These are phyloP conservation scores for Podospora tetraspora DNA, from an alignment of 495 filamentous ascomycete species.

Conservation along the genomic window DNA sequence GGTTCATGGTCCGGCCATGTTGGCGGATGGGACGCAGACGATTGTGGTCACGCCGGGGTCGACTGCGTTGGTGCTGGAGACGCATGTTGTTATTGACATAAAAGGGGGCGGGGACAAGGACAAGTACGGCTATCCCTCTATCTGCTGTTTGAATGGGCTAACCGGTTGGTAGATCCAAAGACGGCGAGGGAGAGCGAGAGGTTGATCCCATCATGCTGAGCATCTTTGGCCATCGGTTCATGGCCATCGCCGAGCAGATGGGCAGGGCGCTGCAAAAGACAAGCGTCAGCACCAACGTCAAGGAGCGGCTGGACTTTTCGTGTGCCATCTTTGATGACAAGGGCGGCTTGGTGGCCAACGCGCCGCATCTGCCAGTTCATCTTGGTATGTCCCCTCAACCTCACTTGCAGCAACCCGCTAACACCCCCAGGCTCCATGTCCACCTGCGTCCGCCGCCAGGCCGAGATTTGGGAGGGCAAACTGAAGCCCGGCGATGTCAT, in stretches of 20 bases:
- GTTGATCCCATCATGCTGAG: slow-evolving; percentile 87
- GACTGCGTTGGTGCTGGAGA: slow-evolving; percentile 65
- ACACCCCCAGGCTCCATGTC: slow-evolving; percentile 59
- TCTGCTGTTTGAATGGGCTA: not conserved
- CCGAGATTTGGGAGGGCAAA: slow-evolving; percentile 86
- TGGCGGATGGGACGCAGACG: slow-evolving; percentile 94
- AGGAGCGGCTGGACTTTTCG: slow-evolving; percentile 93
- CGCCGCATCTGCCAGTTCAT: slow-evolving; percentile 91
- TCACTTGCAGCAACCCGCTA: not conserved
- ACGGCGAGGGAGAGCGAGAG: slow-evolving; percentile 45
- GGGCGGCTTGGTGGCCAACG: slow-evolving; percentile 92
- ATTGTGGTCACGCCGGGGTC: slow-evolving; percentile 84
- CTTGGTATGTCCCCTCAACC: slow-evolving; percentile 43
- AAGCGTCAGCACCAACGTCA: slow-evolving; percentile 95
- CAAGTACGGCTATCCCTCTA: slow-evolving; percentile 13
- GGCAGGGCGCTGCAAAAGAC: slow-evolving; percentile 94
- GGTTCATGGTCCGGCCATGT: slow-evolving; percentile 78
- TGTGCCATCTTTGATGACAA: slow-evolving; percentile 89
- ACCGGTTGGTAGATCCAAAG: slow-evolving; percentile 14
- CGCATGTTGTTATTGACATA: slow-evolving; percentile 68
- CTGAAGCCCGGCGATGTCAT: slow-evolving; percentile 88
- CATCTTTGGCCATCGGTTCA: slow-evolving; percentile 95
- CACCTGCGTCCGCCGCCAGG: slow-evolving; percentile 88
- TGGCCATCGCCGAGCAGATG: slow-evolving; percentile 99
- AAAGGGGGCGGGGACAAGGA: slow-evolving; percentile 54